Evolutionary conservation across 352 stramenopile species (phyloP), one percentile per base, ranked within the genome.

Genomic region (Phytophthora melonis): DNA sequence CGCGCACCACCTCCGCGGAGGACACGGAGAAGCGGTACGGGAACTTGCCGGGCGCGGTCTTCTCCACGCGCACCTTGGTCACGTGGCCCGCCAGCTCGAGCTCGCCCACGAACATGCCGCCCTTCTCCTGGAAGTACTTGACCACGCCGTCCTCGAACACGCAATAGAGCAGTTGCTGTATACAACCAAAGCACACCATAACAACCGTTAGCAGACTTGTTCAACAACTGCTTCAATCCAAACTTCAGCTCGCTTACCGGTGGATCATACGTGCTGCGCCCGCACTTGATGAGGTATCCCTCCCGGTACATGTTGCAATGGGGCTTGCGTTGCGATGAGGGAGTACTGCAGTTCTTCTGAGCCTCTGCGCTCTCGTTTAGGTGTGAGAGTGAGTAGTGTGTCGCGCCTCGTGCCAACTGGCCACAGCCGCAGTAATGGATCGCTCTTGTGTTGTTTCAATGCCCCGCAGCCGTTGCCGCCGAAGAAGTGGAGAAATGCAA

Each of bases 21-120:
- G 88, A 90, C 9, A 95, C 81, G 3, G 73, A 87, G 69, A 95
- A 95, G 58, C 88, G 88, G 72, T 92, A 74, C n/a, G 86, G 88
- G 53, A 93, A 80, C 71, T 93, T 92, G 19, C 83, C 81, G 0
- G 84, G 70, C n/a, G 69, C 55, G 6, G 76, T 54, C 63, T 88
- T 93, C 74, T 95, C 88, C 18, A 93, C 88, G 39, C 86, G 84
- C 60, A 95, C 86, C 56, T 93, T 93, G 32, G 84, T 93, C 62
- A 93, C 85, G 58, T 84, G 83, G 18, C 88, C 88, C 0, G 88
- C 86, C 63, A 95, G 79, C 52, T 84, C 82, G 30, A 95, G 58
- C 59, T 91, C 79, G 30, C 82, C 80, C 36, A 93, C 72, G 45
- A 91, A 74, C 68, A 84, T 80, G 13, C 88, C 88, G 39, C 84